These are phyloP conservation scores for Mycena sp. DNA, from an alignment of 1,284 basidiomycete species.

Conservation along the genomic window DNA sequence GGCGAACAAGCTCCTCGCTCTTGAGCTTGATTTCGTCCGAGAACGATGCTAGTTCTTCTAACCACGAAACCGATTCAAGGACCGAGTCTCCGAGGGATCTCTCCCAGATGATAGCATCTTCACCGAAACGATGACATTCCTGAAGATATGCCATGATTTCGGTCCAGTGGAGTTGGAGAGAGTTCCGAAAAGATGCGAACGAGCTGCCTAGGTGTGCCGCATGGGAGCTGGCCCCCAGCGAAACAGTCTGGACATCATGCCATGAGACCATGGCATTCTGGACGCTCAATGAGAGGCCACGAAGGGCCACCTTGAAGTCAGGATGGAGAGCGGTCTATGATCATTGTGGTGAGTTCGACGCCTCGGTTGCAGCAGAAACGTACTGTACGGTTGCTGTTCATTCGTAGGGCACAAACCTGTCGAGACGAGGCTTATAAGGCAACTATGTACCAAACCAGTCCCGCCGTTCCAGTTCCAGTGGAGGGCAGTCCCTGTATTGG, in stretches of 20 bases:
- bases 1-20: slow-evolving; percentile 13
- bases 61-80: slow-evolving; percentile 1
- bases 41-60: slow-evolving; percentile 15
- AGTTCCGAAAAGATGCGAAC: slow-evolving; percentile 8
- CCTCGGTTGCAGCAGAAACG: background rate
- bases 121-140: slow-evolving; percentile 17
- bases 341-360: background rate
- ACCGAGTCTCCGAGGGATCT: background rate
- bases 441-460: background rate
- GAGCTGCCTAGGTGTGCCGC: background rate
- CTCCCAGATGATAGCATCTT: slow-evolving; percentile 9
- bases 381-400: slow-evolving; percentile 21
- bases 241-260: slow-evolving; percentile 14
- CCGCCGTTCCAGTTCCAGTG: background rate
- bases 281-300: slow-evolving; percentile 17
- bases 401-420: slow-evolving; percentile 7
- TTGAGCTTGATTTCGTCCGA: slow-evolving; percentile 11
- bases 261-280: slow-evolving; percentile 26
- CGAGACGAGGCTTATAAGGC: slow-evolving; percentile 15
- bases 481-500: background rate
- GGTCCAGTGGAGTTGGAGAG: slow-evolving; percentile 20
- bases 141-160: slow-evolving; percentile 20
- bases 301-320: slow-evolving; percentile 24
- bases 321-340: background rate
- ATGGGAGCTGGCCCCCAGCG: slow-evolving; percentile 8